A percentile compares a stretch with the other conserved stretches of the same genome.
Conservation (phyloP, 202 grass and related monocot genomes). For the Thinopyrum obtusiflorum region DNA sequence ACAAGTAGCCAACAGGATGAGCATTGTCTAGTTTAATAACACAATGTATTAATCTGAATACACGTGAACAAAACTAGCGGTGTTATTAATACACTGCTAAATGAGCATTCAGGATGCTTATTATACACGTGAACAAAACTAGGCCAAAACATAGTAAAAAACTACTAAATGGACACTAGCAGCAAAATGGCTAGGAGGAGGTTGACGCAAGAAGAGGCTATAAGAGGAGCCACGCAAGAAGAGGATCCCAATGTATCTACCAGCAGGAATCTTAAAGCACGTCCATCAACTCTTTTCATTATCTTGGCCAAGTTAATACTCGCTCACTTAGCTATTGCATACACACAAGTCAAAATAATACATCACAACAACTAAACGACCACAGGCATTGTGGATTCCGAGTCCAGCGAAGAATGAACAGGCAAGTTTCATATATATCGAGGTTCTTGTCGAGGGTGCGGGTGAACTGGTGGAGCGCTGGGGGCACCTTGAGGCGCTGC, state of each 20-base stretch:
- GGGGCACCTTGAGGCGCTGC: neutral
- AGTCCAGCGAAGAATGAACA: neutral
- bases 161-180: no score
- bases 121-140: no score
- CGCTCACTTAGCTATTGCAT: neutral
- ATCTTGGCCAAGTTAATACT: neutral
- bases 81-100: no score
- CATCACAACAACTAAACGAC: neutral
- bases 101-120: no score
- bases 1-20: no score
- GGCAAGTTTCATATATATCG: conserved; percentile 21
- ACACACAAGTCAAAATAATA: neutral
- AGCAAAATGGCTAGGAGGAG: no score
- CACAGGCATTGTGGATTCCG: neutral
- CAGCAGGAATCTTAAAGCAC: neutral
- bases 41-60: no score
- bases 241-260: neutral
- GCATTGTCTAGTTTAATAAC: no score
- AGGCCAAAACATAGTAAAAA: no score
- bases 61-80: no score
- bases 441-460: conserved; percentile 85
- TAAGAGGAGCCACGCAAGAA: no score
- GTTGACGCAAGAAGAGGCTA: no score
- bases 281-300: neutral
- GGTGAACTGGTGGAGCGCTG: conserved; percentile 85